Evolutionary conservation across 2,329 filamentous ascomycete species (phyloP), one percentile per base, ranked within the genome.

Genomic region (Cercospora nicotianae): DNA sequence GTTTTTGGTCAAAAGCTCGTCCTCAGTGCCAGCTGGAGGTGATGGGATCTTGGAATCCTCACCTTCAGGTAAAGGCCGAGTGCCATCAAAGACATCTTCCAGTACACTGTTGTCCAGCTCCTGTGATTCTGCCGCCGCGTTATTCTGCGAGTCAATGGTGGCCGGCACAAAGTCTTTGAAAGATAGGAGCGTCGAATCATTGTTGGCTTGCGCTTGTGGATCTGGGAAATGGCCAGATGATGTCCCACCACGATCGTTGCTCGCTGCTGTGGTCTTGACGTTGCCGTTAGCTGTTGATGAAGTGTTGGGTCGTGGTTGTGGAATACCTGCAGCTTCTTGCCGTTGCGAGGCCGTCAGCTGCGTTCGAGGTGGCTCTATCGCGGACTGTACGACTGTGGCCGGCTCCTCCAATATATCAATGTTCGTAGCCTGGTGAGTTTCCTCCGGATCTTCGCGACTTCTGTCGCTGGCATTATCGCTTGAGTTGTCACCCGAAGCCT

Each of bases 51-150:
- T 45, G 33, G 53, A 36, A 61, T 66, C 65, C 72, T 70, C 73
- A 74, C 71, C 68, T 66, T 70, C 64, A 39, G 71, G 69, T 39
- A 73, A 36, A 64, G 67, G 62, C 60, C 66, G 68, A 28, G 68
- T 72, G 16, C 68, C 64, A 42, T 65, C 60, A 18, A 73, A 68
- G 30, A 74, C 53, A n/a, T 64, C 68, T 33, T 68, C 60, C 2
- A 67, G 64, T 8, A 59, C 51, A 31, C 33, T 36, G n/a, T 36
- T 31, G 55, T 59, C 55, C 30, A 59, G 55, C 55, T 59, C 55
- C 28, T 59, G 55, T 6, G 31, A 33, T n/a, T 33, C 55, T 36
- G 20, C 26, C 53, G 55, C 16, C 10, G 16, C 20, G 18, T 59
- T 20, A 18, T 30, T n/a, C 16, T 31, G 28, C 55, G 18, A 20